Conservation (phyloP, 2,329 filamentous ascomycete genomes). For the Sporothrix protearum region DNA sequence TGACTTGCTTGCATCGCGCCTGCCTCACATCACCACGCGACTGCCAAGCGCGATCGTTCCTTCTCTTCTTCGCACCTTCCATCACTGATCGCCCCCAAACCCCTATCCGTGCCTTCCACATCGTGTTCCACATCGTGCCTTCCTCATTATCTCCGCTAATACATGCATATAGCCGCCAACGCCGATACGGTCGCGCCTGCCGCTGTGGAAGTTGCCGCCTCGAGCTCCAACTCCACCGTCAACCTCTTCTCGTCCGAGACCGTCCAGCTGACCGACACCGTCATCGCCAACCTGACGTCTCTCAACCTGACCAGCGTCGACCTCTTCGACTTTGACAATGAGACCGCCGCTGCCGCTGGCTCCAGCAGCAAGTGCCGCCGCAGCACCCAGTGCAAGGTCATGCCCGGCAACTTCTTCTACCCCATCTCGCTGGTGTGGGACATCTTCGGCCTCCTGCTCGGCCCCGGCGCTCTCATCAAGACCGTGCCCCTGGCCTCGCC, state of each 20-base stretch:
- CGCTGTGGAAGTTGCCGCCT: slow-evolving; percentile 1
- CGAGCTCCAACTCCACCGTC: slow-evolving; percentile 15
- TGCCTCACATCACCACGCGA: background rate
- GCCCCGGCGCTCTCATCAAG: slow-evolving; percentile 46
- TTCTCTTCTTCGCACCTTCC: background rate
- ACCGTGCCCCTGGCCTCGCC: slow-evolving; percentile 51
- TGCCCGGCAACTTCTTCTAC: slow-evolving; percentile 54
- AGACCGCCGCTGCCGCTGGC: background rate
- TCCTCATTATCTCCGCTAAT: background rate
- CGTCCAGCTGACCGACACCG: slow-evolving; percentile 27
- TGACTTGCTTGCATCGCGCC: background rate
- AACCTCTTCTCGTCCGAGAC: slow-evolving; percentile 29
- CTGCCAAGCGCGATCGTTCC: background rate
- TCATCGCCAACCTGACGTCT: slow-evolving; percentile 27
- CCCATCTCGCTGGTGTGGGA: slow-evolving; percentile 47
- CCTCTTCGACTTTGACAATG: slow-evolving; percentile 25
- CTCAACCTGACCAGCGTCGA: slow-evolving; percentile 24
- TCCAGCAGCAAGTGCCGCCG: slow-evolving; percentile 7
- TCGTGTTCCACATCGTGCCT: background rate
- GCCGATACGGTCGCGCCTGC: slow-evolving; percentile 26
- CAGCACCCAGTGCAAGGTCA: slow-evolving; percentile 26
- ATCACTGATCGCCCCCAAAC: background rate
- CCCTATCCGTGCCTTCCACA: background rate
- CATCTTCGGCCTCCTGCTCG: slow-evolving; percentile 49
- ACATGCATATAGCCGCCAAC: slow-evolving; percentile 22